phyloP scores from a whole-genome alignment of 1,139 yeast genomes.

The Meyerozyma athensensis region DNA sequence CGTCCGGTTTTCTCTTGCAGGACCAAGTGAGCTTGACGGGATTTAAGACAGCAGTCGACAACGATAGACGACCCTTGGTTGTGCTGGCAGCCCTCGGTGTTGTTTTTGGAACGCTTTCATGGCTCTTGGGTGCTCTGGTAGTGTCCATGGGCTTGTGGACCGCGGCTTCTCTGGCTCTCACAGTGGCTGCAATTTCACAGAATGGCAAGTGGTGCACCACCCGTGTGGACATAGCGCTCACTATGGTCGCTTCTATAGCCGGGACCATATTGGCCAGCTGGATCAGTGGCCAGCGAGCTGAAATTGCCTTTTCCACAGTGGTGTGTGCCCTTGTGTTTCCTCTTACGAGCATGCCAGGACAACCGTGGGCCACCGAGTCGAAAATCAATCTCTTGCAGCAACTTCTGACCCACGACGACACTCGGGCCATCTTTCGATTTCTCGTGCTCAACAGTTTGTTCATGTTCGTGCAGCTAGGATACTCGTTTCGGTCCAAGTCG shows the following conservation, averaged over 20 bases:
- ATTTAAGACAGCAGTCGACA: not conserved
- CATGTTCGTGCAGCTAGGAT: conserved; percentile 89
- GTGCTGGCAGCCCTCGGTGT: not conserved
- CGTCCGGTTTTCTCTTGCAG: not conserved
- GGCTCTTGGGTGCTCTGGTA: not conserved
- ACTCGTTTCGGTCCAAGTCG: conserved; percentile 89
- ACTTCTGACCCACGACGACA: conserved; percentile 61
- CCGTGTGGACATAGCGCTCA: not conserved
- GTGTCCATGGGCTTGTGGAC: not conserved
- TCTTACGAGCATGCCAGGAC: not conserved
- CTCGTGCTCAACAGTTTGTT: conserved; percentile 79
- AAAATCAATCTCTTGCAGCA: conserved; percentile 13
- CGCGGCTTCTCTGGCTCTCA: not conserved
- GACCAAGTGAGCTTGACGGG: not conserved
- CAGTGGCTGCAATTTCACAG: not conserved
- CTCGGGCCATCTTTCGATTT: conserved; percentile 85
- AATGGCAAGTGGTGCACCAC: not conserved
- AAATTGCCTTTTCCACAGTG: not conserved
- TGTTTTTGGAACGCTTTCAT: not conserved
- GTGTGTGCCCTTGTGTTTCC: not conserved
- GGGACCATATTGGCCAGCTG: not conserved
- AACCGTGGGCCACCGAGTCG: conserved; percentile 3
- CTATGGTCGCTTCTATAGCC: not conserved
- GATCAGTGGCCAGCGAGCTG: not conserved
- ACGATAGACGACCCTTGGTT: not conserved